phyloP scores from a whole-genome alignment of 208 protist species.

The Porcisia deanei region DNA sequence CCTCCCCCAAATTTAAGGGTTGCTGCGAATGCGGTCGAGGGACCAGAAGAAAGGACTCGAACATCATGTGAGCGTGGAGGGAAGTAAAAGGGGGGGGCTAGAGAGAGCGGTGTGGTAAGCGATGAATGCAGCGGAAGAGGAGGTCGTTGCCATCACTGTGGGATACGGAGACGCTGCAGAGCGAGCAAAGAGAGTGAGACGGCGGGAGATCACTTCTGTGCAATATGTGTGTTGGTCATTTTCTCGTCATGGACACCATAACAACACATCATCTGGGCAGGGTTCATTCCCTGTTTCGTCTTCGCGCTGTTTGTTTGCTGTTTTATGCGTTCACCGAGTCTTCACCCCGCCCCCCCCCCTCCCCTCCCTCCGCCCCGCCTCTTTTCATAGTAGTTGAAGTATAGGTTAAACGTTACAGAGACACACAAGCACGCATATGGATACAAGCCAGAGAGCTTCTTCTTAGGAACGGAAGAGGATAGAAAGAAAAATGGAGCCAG shows the following conservation, averaged over 20 bases:
- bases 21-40: neutral
- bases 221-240: neutral
- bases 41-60: neutral
- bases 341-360: neutral
- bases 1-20: neutral
- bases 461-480: too few species aligned
- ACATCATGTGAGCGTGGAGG: neutral
- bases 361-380: slow-evolving; percentile 10
- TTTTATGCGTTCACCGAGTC: neutral
- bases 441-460: too few species aligned
- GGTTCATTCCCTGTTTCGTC: neutral
- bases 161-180: neutral
- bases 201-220: neutral
- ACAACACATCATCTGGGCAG: neutral
- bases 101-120: neutral
- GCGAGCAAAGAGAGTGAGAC: neutral
- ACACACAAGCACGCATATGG: too few species aligned
- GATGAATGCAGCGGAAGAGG: neutral
- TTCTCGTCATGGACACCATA: neutral
- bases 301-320: neutral
- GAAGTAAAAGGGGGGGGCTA: neutral
- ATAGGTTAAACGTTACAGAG: too few species aligned
- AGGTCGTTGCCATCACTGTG: neutral
- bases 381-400: slow-evolving; percentile 2
- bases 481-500: too few species aligned